phyloP scores from a whole-genome alignment of 2,329 filamentous ascomycete species.

The Colletotrichum lindemuthianum region DNA sequence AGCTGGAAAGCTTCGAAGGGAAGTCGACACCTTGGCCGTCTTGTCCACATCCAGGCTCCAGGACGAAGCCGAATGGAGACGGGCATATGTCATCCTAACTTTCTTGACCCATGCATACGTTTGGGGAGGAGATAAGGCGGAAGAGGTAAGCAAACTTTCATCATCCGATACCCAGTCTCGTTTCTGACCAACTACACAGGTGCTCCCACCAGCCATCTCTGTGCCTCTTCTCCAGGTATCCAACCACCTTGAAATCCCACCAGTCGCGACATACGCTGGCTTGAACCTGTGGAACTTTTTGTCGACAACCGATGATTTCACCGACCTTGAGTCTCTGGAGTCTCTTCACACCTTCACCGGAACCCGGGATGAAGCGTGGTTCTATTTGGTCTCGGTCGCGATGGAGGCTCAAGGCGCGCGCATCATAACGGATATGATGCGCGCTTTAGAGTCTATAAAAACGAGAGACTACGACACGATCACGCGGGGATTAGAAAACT shows the following conservation, averaged over 20 bases:
- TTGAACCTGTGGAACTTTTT: slow-evolving; percentile 92
- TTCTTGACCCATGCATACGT: slow-evolving; percentile 89
- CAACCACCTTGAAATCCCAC: slow-evolving; percentile 79
- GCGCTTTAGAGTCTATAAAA: slow-evolving; percentile 76
- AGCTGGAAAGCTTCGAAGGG: slow-evolving; percentile 68
- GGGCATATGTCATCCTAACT: slow-evolving; percentile 81
- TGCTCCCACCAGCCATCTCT: slow-evolving; percentile 79
- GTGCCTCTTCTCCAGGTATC: slow-evolving; percentile 80
- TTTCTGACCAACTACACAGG: slow-evolving; percentile 48
- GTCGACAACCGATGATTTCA: slow-evolving; percentile 63
- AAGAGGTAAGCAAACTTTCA: slow-evolving; percentile 64
- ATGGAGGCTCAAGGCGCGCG: slow-evolving; percentile 85
- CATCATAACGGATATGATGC: slow-evolving; percentile 80
- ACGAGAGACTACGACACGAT: slow-evolving; percentile 69
- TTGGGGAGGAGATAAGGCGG: slow-evolving; percentile 83
- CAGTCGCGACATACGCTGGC: slow-evolving; percentile 90
- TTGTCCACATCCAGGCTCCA: slow-evolving; percentile 73
- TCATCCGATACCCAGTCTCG: neutral
- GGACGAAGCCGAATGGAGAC: slow-evolving; percentile 78
- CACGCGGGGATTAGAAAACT: slow-evolving; percentile 68
- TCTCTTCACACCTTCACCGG: slow-evolving; percentile 88
- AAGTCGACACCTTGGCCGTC: slow-evolving; percentile 73
- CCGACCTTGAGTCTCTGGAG: slow-evolving; percentile 74
- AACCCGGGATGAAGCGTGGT: slow-evolving; percentile 92
- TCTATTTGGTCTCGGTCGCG: slow-evolving; percentile 88